phyloP scores from a whole-genome alignment of 2,329 filamentous ascomycete genomes.

The Emergomyces africanus region DNA sequence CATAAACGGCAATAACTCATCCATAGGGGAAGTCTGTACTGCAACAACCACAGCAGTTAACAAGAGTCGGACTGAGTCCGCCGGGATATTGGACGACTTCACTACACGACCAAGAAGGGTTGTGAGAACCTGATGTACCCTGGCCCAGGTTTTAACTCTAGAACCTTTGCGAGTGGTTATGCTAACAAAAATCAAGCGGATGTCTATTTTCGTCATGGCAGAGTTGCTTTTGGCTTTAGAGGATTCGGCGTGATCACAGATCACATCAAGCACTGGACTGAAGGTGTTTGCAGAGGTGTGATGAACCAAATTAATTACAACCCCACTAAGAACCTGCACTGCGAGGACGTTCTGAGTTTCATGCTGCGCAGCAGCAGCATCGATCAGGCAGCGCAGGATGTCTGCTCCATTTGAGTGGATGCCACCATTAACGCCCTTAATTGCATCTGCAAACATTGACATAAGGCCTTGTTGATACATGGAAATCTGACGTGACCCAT shows the following conservation, averaged over 20 bases:
- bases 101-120: constrained; percentile 36
- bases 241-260: constrained; percentile 40
- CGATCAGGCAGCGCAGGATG: constrained; percentile 40
- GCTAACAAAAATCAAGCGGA: constrained; percentile 45
- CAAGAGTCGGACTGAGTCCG: constrained; percentile 21
- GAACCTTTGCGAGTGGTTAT: constrained; percentile 67
- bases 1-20: constrained; percentile 60
- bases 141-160: constrained; percentile 59
- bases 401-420: constrained; percentile 45
- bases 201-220: constrained; percentile 28
- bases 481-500: constrained; percentile 22
- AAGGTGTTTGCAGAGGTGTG: constrained; percentile 67
- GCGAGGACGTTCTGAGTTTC: constrained; percentile 18
- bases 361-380: constrained; percentile 17
- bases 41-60: constrained; percentile 46
- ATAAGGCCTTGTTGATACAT: constrained; percentile 81
- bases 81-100: constrained; percentile 14
- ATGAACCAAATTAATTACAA: constrained; percentile 71
- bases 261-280: constrained; percentile 48
- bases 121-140: constrained; percentile 45
- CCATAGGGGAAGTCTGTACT: constrained; percentile 65
- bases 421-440: constrained; percentile 47
- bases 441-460: constrained; percentile 79
- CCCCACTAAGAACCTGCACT: constrained; percentile 58
- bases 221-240: constrained; percentile 18